Conservation (phyloP, 805 yeast genomes). For the Candida ovalis region DNA sequence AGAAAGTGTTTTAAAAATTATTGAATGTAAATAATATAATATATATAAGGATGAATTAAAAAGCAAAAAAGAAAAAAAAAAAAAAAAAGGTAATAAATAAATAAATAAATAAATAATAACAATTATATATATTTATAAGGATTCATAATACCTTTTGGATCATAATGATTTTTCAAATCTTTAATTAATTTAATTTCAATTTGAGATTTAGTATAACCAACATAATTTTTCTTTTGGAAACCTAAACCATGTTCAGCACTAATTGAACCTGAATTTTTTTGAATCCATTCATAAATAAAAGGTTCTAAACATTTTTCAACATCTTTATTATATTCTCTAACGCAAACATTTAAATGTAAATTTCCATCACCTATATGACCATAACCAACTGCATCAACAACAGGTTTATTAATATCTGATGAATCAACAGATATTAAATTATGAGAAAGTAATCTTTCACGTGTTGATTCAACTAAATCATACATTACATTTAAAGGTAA, state of each 20-base stretch:
- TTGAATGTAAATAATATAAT: too few species aligned
- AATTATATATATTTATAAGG: constrained; percentile 72
- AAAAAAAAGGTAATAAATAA: too few species aligned
- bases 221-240: constrained; percentile 89
- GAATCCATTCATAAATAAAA: constrained; percentile 89
- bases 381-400: constrained; percentile 86
- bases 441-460: constrained; percentile 50
- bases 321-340: constrained; percentile 71
- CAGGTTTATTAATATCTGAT: constrained; percentile 65
- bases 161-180: constrained; percentile 73
- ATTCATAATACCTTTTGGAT: constrained; percentile 88
- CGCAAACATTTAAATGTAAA: constrained; percentile 89
- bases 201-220: constrained; percentile 77
- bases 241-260: constrained; percentile 98
- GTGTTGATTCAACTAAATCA: constrained; percentile 76
- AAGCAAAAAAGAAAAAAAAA: too few species aligned
- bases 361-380: constrained; percentile 99
- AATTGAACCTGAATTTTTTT: constrained; percentile 72
- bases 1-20: too few species aligned
- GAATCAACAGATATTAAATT: constrained; percentile 63
- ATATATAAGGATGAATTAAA: too few species aligned
- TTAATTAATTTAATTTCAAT: constrained; percentile 72
- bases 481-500: constrained; percentile 80
- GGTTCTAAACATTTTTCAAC: constrained; percentile 88
- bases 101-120: background rate